Evolutionary conservation across 495 filamentous ascomycete genomes (phyloP), one percentile per base, ranked within the genome.

Genomic region (Neurospora sp.): DNA sequence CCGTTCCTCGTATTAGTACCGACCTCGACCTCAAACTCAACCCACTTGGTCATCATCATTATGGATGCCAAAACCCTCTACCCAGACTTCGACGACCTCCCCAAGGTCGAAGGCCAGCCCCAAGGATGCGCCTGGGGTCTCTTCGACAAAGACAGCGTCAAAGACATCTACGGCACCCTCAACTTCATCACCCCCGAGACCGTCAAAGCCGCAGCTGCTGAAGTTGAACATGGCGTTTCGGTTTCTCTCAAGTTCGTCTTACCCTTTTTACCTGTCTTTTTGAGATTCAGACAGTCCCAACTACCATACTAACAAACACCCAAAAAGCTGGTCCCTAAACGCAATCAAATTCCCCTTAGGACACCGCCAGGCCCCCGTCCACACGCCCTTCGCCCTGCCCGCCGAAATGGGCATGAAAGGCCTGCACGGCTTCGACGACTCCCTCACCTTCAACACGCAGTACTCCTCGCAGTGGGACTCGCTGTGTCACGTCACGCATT

Each of bases 401-500:
- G 3, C 18, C 44, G 85, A 84, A 20, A 10, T 73, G 14, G 79
- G 78, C 27, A 74, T 83, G 74, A 48, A 48, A 9, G 78, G 78
- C 35, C 70, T 72, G 16, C 70, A 72, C 8, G 83, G 82, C 40
- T 84, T 79, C 76, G 84, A 86, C 62, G 84, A 86, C 70, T 85
- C 91, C 73, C 90, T 92, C 73, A 85, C 87, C 37, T 86, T 94
- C 80, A 94, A 94, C 79, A 93, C 92, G 0, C 92, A 94, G 77
- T 87, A 88, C 76, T 88, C 88, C 37, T 91, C 89, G 4, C 92
- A 95, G 80, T 94, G 92, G 92, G 92, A 94, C 77, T 90, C 90
- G 23, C 85, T 94, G n/a, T 84, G 90, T 69, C 91, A 93, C 80
- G 44, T 77, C 70, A 73, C 72, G 18, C 42, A 48, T 18, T 14